Base-by-base conservation (phyloP, 148 eudicot genomes). In the Mesembryanthemum crystallinum region DNA sequence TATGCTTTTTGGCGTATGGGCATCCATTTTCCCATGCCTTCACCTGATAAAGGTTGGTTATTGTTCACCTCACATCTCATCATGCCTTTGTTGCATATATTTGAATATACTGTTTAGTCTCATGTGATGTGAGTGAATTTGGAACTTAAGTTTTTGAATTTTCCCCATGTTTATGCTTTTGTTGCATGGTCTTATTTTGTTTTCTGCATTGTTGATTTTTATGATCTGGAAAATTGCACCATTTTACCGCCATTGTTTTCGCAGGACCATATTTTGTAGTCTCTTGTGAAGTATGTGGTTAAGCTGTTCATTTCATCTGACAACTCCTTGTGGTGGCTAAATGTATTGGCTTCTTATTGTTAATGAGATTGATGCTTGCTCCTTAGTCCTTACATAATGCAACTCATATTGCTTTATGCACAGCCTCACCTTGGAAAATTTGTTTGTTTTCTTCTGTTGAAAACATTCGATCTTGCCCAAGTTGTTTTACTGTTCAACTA, bases 1-100 rank as follows among this genome's bases (percentile, higher is more conserved):
- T 95, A 95, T 82, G 98, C 85, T 61, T 95, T 95, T 73, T 95
- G 98, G 98, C 98, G 96, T 75, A 85, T 95, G 92, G 98, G 98
- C 71, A 89, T 95, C 73, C 98, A 95, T 74, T 95, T 95, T 82
- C 98, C 98, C n/a, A 95, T 95, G 98, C 98, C 98, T 78, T 92
- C 98, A 67, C 92, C 94, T 20, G 98, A 92, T 86, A 90, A 90
- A 89, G 98, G 98, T 95, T 77, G 98, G 97, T 95, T 78, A 61
- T 49, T 11, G 29, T 30, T 55, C 18, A 62, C 20, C 69, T 78
- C 63, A 13, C 14, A 72, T 76, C 35, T 60, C 35, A 37, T 77
- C 23, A 17, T 54, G 65, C n/a, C n/a, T n/a, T n/a, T n/a, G n/a
- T n/a, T 23, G 32, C 39, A 67, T 6, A 4, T n/a, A n/a, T 14